These are phyloP conservation scores for Aspergillus biplanus DNA, from an alignment of 495 filamentous ascomycete genomes.

Conservation along the genomic window DNA sequence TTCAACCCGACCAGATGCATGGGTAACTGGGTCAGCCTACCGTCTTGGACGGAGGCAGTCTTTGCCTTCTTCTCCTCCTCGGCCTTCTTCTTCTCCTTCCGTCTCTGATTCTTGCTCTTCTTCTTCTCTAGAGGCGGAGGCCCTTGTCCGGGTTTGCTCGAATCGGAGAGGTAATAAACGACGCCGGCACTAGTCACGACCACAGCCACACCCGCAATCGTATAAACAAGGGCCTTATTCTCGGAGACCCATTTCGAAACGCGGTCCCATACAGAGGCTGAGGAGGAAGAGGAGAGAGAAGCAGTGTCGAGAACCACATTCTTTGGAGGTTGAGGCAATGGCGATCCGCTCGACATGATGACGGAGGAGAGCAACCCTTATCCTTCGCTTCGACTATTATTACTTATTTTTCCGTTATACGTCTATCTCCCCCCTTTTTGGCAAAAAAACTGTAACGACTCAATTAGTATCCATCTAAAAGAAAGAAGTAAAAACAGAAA, in stretches of 20 bases:
- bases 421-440: constrained; percentile 14
- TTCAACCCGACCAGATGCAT: constrained; percentile 1
- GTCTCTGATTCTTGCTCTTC: constrained; percentile 67
- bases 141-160: constrained; percentile 36
- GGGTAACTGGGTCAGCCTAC: constrained; percentile 30
- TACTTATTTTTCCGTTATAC: not conserved
- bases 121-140: constrained; percentile 42
- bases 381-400: constrained; percentile 18
- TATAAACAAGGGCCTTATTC: constrained; percentile 93
- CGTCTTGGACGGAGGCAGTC: constrained; percentile 46
- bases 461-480: constrained; percentile 11
- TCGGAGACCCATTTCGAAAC: constrained; percentile 92
- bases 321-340: constrained; percentile 42
- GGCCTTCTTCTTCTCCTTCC: constrained; percentile 66
- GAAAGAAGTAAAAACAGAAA: not conserved
- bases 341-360: constrained; percentile 49
- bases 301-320: constrained; percentile 55
- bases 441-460: constrained; percentile 12
- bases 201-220: constrained; percentile 89
- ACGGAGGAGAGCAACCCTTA: constrained; percentile 26
- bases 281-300: constrained; percentile 51
- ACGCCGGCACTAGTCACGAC: constrained; percentile 88
- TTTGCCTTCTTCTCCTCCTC: constrained; percentile 68
- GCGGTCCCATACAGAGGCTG: constrained; percentile 82
- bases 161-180: constrained; percentile 78